Conservation (phyloP, 169 alveolate genomes). For the Plasmodium sp. region DNA sequence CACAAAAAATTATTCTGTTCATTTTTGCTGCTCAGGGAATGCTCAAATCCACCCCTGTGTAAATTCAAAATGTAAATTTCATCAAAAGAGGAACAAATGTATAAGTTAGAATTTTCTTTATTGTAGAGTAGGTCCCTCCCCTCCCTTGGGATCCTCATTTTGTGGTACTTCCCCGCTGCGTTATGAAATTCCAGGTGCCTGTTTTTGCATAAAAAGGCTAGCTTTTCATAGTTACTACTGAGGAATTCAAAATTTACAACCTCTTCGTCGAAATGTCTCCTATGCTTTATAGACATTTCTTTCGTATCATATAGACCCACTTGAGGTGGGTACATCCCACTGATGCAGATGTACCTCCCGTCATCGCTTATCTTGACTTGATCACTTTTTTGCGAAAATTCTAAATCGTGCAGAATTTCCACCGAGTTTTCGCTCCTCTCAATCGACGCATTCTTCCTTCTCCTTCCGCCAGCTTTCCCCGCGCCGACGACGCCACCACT, state of each 20-base stretch:
- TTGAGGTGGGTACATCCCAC: constrained; percentile 87
- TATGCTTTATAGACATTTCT: constrained; percentile 82
- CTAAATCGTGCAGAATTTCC: constrained; percentile 84
- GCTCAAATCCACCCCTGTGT: constrained; percentile 43
- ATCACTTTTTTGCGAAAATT: constrained; percentile 83
- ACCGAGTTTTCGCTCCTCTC: constrained; percentile 25
- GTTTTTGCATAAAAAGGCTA: constrained; percentile 80
- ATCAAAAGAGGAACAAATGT: constrained; percentile 79
- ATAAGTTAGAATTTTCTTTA: constrained; percentile 75
- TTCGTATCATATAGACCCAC: constrained; percentile 83
- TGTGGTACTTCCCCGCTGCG: constrained; percentile 81
- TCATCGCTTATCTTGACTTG: constrained; percentile 82
- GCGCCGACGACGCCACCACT: background rate
- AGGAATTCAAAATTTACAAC: constrained; percentile 79
- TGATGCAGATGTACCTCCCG: constrained; percentile 77
- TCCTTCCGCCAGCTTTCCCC: background rate
- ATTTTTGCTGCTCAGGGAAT: constrained; percentile 7
- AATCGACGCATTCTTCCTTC: background rate
- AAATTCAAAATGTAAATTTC: constrained; percentile 74
- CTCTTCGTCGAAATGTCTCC: constrained; percentile 85
- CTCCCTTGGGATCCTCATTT: constrained; percentile 83
- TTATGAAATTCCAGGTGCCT: constrained; percentile 83
- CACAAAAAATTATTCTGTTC: constrained; percentile 48
- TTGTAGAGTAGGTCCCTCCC: constrained; percentile 83
- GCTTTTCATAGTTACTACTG: constrained; percentile 79